phyloP scores from a whole-genome alignment of 1,284 basidiomycete species.

The Apiotrichum montevideense region DNA sequence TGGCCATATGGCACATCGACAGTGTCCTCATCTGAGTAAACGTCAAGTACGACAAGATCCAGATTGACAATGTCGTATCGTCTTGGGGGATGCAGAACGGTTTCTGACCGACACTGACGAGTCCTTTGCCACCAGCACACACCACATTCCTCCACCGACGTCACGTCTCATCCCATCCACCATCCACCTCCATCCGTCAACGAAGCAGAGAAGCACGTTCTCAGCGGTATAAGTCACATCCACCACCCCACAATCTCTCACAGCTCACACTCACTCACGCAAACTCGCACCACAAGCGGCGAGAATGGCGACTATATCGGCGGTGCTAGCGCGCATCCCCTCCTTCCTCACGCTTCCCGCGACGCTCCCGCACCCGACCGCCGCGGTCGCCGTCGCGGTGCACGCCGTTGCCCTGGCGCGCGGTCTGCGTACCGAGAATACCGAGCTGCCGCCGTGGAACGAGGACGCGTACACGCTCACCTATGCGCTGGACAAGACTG shows the following conservation, averaged over 20 bases:
- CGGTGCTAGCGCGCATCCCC: constrained; percentile 23
- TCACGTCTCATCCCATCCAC: too few relatives aligned
- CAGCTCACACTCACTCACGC: background rate
- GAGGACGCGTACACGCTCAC: constrained; percentile 43
- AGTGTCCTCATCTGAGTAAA: too few relatives aligned
- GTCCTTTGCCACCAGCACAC: too few relatives aligned
- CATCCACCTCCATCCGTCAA: too few relatives aligned
- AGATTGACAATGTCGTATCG: too few relatives aligned
- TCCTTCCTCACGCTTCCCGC: constrained; percentile 28
- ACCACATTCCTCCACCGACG: too few relatives aligned
- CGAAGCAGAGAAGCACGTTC: background rate
- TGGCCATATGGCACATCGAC: too few relatives aligned
- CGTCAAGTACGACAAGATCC: too few relatives aligned
- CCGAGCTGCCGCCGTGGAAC: constrained; percentile 2
- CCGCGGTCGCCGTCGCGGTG: constrained; percentile 44
- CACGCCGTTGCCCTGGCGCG: constrained; percentile 48
- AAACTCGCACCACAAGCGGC: background rate
- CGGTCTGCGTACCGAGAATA: constrained; percentile 41
- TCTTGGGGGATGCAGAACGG: too few relatives aligned
- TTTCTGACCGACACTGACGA: too few relatives aligned
- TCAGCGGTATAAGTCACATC: background rate
- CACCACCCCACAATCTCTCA: background rate
- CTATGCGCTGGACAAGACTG: constrained; percentile 48
- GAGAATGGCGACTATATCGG: constrained; percentile 23
- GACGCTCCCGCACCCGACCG: constrained; percentile 36